Base-by-base conservation (phyloP, 75 land plant genomes). In the Chamaecyparis obtusa region DNA sequence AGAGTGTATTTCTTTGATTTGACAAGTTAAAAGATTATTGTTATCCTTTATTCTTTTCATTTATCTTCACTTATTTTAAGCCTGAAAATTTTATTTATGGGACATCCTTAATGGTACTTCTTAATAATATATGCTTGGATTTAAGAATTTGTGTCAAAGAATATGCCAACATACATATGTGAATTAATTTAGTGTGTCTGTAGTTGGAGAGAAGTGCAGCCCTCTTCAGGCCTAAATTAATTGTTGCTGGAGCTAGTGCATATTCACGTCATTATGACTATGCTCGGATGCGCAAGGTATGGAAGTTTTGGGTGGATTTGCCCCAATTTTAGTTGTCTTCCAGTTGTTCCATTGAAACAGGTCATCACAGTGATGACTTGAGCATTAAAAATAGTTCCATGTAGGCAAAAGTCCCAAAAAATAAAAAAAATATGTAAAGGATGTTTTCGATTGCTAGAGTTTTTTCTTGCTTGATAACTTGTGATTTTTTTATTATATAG, bases 221-320 rank as follows among this genome's bases (percentile, higher is more conserved):
- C 17, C 87, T 91, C 46, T 92, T 91, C 39, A 86, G 93, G 57
- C 93, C 93, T 30, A 92, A 92, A 80, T 76, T 92, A 32, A 89
- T 92, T 56, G 90, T 92, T 48, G 93, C 93, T 79, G 93, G 93
- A 57, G 93, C 93, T 16, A 91, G 93, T 87, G 93, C 93, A 32
- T 92, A 92, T 75, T 57, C 93, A 57, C 88, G 93, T 51, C 93
- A 85, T 83, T 92, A 91, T 85, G 93, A 92, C 86, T 92, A 92
- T 91, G 93, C 93, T 37, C 86, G 93, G 49, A 91, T 92, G 90
- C 93, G 93, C 80, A 88, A 92, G 93, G 93, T 93, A 54, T 39
- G 79, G 16, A 10, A 60, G 6, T 15, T 46, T 27, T 19, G 44
- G 43, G 19, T 19, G 72, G 56, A 49, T 35, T 74, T 30, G 17